Evolutionary conservation across 192 early-diverging fungal species (phyloP).

Genomic region (Dispira parvispora): DNA sequence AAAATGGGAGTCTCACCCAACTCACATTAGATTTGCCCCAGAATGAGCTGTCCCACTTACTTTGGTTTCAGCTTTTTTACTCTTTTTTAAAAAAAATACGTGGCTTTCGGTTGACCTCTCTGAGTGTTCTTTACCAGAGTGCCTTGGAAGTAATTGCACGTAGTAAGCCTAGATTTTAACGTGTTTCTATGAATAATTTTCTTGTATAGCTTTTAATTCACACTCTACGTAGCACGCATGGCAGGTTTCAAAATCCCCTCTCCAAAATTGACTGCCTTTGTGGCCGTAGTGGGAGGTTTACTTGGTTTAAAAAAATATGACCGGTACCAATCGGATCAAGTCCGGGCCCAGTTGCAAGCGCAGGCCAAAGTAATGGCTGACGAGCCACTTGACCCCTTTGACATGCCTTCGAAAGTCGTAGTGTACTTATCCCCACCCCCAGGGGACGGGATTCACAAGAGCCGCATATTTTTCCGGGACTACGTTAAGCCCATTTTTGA

Average conservation of each 20-base stretch:
- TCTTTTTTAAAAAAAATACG: no score
- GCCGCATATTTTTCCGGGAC: slow-evolving; percentile 23
- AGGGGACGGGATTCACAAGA: slow-evolving; percentile 27
- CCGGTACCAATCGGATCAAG: slow-evolving; percentile 15
- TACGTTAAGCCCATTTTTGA: slow-evolving; percentile 29
- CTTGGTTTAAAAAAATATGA: slow-evolving; percentile 18
- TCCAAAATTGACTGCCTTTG: slow-evolving; percentile 19
- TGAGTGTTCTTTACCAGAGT: no score
- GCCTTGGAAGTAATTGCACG: no score
- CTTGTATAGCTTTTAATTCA: no score
- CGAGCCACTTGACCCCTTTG: slow-evolving; percentile 21
- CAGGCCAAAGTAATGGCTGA: slow-evolving; percentile 20
- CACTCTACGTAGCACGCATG: not conserved
- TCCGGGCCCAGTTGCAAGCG: slow-evolving; percentile 14
- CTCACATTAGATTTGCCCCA: no score
- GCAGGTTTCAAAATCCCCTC: slow-evolving; percentile 8
- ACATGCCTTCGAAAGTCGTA: slow-evolving; percentile 23
- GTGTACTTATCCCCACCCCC: slow-evolving; percentile 26
- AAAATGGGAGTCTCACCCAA: no score
- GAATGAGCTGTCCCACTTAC: no score
- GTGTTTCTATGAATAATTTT: no score
- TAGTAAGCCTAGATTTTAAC: no score
- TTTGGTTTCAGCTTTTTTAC: no score
- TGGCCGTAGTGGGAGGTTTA: slow-evolving; percentile 15
- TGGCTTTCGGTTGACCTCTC: no score